Percentiles rank a stretch among this genome's conserved stretches.
These are phyloP conservation scores for Knufia petricola DNA, from an alignment of 2,329 filamentous ascomycete species.

Conservation along the genomic window DNA sequence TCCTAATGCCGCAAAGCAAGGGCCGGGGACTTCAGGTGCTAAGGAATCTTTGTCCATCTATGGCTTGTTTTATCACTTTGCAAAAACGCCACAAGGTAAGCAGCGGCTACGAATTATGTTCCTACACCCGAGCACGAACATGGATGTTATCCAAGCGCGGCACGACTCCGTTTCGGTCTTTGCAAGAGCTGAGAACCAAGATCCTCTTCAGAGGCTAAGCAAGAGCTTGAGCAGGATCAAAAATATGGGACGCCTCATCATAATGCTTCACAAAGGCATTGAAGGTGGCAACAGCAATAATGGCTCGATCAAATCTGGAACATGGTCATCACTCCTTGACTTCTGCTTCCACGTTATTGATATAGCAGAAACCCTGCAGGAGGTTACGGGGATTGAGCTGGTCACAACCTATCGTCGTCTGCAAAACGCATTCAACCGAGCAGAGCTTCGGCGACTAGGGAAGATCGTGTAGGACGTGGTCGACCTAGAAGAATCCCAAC, in stretches of 20 bases:
- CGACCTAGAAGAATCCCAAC: conserved; percentile 32
- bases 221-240: conserved; percentile 60
- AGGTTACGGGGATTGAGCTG: conserved; percentile 44
- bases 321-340: conserved; percentile 63
- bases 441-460: conserved; percentile 55
- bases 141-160: conserved; percentile 59
- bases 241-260: conserved; percentile 61
- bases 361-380: conserved; percentile 54
- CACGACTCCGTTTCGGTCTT: conserved; percentile 61
- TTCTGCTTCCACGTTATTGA: conserved; percentile 65
- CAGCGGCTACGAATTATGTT: conserved; percentile 67
- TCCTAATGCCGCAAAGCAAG: conserved; percentile 69
- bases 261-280: conserved; percentile 69
- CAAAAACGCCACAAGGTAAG: conserved; percentile 71
- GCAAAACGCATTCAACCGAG: conserved; percentile 49
- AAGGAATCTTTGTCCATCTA: conserved; percentile 81
- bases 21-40: conserved; percentile 52
- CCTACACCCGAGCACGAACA: conserved; percentile 63
- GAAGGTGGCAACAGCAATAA: conserved; percentile 43
- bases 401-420: conserved; percentile 34
- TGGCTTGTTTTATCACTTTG: conserved; percentile 67
- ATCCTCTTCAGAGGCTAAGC: conserved; percentile 45
- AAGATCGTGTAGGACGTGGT: conserved; percentile 59
- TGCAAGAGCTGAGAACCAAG: conserved; percentile 56
- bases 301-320: conserved; percentile 52